Conservation (phyloP, 148 eudicot genomes). For the Euryodendron excelsum region DNA sequence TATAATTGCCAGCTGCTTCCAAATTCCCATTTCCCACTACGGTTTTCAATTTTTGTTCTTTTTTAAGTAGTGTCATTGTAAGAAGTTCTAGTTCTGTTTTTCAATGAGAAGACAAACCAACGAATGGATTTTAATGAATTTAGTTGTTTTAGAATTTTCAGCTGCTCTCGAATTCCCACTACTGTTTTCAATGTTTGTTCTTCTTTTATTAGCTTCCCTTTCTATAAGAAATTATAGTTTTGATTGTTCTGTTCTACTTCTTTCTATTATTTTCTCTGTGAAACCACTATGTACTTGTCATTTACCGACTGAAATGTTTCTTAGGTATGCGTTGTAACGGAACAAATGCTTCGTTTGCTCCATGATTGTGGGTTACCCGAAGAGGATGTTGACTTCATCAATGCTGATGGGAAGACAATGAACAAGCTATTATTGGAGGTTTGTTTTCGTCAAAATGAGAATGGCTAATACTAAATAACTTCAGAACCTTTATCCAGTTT, state of each 20-base stretch:
- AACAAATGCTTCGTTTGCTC: constrained; percentile 94
- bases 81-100: too few relatives aligned
- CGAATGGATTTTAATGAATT: background rate
- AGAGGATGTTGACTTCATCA: constrained; percentile 96
- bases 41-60: too few relatives aligned
- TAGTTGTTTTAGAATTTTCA: constrained; percentile 4
- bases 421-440: constrained; percentile 91
- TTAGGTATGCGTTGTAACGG: constrained; percentile 94
- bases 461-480: background rate
- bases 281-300: too few relatives aligned
- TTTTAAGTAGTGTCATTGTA: too few relatives aligned
- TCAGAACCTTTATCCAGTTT: too few relatives aligned
- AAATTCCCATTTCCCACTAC: too few relatives aligned
- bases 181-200: background rate
- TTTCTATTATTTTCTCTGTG: background rate
- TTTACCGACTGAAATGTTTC: background rate
- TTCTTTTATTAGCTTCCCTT: background rate
- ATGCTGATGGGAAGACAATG: constrained; percentile 92
- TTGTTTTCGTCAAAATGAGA: constrained; percentile 14
- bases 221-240: background rate
- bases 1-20: too few relatives aligned
- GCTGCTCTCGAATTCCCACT: background rate
- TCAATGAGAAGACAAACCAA: background rate
- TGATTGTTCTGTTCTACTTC: background rate
- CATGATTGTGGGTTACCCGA: constrained; percentile 88